These are phyloP conservation scores for Apiospora sp. DNA, from an alignment of 2,329 filamentous ascomycete genomes.

Conservation along the genomic window DNA sequence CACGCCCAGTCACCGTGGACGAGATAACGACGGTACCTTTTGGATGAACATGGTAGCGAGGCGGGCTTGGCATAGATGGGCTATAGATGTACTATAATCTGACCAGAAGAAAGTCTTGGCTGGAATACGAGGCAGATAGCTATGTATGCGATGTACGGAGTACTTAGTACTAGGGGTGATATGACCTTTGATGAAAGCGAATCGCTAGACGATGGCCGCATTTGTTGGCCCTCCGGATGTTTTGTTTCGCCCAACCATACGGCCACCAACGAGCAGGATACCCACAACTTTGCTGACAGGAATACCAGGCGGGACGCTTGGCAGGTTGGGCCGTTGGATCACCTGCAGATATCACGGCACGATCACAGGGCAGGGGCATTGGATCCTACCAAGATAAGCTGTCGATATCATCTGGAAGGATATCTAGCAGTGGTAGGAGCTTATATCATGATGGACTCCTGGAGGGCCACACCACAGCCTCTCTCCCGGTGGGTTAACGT, in stretches of 20 bases:
- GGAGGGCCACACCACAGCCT: neutral
- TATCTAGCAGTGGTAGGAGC: neutral
- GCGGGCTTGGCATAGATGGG: neutral
- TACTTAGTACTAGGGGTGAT: neutral
- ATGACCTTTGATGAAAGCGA: neutral
- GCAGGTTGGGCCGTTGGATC: neutral
- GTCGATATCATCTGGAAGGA: neutral
- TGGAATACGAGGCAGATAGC: neutral
- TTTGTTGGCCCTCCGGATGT: neutral
- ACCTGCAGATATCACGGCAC: neutral
- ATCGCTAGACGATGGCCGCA: neutral
- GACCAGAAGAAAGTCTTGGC: neutral
- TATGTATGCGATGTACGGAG: neutral
- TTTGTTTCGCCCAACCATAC: neutral
- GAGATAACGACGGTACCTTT: neutral
- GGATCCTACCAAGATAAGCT: neutral
- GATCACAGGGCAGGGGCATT: neutral
- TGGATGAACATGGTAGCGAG: neutral
- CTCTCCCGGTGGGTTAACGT: neutral
- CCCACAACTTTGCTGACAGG: neutral
- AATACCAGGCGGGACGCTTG: neutral
- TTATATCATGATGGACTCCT: neutral
- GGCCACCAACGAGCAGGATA: neutral
- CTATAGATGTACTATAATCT: neutral
- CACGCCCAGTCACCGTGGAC: neutral